These are phyloP conservation scores for Rutstroemia sp. DNA, from an alignment of 2,329 filamentous ascomycete genomes.

Conservation along the genomic window DNA sequence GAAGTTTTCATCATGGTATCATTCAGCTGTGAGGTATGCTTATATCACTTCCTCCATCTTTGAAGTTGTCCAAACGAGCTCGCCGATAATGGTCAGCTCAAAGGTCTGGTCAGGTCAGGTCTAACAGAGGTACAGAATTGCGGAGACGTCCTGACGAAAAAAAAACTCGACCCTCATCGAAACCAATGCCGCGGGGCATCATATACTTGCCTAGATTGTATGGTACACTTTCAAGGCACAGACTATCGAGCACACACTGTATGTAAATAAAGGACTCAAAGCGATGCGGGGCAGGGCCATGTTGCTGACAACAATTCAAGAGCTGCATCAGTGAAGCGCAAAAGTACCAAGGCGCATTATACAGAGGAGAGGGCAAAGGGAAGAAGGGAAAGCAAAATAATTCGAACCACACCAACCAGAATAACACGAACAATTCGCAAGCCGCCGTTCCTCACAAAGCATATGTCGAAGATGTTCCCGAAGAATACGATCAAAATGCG, in stretches of 20 bases:
- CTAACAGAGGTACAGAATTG: conserved; percentile 38
- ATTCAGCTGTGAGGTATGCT: conserved; percentile 32
- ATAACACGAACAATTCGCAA: conserved; percentile 18
- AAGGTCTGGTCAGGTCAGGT: background rate
- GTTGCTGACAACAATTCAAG: conserved; percentile 38
- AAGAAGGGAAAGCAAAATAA: conserved; percentile 35
- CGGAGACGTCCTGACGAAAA: conserved; percentile 96
- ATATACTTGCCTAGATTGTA: conserved; percentile 96
- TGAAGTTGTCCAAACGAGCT: no score
- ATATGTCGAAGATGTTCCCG: conserved; percentile 72
- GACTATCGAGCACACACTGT: conserved; percentile 87
- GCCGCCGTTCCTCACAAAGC: conserved; percentile 46
- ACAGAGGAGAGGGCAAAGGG: conserved; percentile 72
- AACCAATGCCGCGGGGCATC: conserved; percentile 83
- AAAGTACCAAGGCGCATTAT: conserved; percentile 92
- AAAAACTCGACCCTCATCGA: conserved; percentile 91
- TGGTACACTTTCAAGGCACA: conserved; percentile 81
- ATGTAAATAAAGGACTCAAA: conserved; percentile 35
- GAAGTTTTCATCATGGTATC: conserved; percentile 28
- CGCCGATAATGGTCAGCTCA: background rate
- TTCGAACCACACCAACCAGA: background rate
- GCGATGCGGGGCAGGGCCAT: conserved; percentile 5
- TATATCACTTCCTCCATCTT: background rate
- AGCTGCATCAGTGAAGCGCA: conserved; percentile 95
- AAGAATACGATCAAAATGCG: conserved; percentile 46